Conservation (phyloP, 2,329 filamentous ascomycete genomes). For the Alternaria rosae region DNA sequence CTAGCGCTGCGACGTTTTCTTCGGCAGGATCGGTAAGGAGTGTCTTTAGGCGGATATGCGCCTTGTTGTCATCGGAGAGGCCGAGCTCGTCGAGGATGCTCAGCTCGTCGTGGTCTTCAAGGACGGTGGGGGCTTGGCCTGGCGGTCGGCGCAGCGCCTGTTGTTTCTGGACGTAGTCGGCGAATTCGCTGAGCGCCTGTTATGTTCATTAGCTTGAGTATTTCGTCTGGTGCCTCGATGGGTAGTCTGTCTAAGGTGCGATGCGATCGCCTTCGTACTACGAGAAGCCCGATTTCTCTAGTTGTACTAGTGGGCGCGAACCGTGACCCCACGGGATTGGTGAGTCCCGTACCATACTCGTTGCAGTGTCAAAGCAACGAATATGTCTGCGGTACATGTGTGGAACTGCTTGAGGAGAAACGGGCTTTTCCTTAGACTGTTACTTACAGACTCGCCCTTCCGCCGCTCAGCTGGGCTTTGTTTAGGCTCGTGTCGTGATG, state of each 20-base stretch:
- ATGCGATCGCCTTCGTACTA: background rate
- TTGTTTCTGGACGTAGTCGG: constrained; percentile 96
- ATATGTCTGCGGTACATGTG: background rate
- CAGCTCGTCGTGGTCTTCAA: constrained; percentile 83
- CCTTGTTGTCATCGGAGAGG: constrained; percentile 72
- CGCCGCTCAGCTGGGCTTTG: constrained; percentile 78
- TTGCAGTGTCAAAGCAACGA: background rate
- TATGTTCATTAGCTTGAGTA: background rate
- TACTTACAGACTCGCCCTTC: constrained; percentile 81
- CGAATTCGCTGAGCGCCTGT: constrained; percentile 90
- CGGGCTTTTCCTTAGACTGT: background rate
- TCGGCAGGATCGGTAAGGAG: constrained; percentile 70
- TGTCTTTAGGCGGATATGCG: constrained; percentile 72
- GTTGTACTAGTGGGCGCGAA: background rate
- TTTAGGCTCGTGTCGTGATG: constrained; percentile 56
- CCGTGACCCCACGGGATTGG: background rate
- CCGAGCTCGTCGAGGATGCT: constrained; percentile 84
- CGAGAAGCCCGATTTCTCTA: background rate
- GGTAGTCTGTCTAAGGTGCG: background rate
- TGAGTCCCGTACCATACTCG: background rate
- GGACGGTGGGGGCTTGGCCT: constrained; percentile 43
- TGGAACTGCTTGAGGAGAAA: background rate
- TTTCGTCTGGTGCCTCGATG: background rate
- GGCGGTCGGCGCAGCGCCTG: constrained; percentile 71
- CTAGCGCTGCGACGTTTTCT: constrained; percentile 68